These are phyloP conservation scores for Rugosomyces carneus DNA, from an alignment of 1,284 basidiomycete genomes.

Conservation along the genomic window DNA sequence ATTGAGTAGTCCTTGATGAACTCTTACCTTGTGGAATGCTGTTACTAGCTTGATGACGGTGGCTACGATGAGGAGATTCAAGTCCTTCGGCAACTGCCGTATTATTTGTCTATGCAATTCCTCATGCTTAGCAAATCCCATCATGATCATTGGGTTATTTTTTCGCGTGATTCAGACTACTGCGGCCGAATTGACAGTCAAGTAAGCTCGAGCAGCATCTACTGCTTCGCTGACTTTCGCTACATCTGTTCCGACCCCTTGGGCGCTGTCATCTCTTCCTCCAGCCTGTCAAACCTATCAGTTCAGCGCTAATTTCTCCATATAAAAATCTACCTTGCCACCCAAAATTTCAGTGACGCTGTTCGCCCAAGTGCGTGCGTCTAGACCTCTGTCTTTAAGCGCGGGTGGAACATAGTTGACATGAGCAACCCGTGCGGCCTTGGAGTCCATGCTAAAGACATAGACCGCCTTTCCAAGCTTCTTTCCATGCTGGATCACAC, in stretches of 20 bases:
- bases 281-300: slow-evolving; percentile 56
- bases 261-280: slow-evolving; percentile 85
- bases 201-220: slow-evolving; percentile 45
- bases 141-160: too few relatives aligned
- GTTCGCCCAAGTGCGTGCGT: slow-evolving; percentile 82
- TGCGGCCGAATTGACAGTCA: slow-evolving; percentile 17
- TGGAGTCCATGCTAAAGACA: slow-evolving; percentile 76
- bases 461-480: slow-evolving; percentile 83
- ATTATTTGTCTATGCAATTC: neutral
- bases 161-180: too few relatives aligned
- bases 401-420: slow-evolving; percentile 77
- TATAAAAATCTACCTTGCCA: slow-evolving; percentile 63
- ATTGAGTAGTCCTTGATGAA: neutral
- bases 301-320: neutral
- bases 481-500: slow-evolving; percentile 70
- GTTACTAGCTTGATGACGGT: slow-evolving; percentile 1
- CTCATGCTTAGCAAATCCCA: too few relatives aligned
- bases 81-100: slow-evolving; percentile 15
- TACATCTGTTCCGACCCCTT: slow-evolving; percentile 75
- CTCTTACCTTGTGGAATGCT: slow-evolving; percentile 2
- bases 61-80: neutral
- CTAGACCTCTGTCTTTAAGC: slow-evolving; percentile 59
- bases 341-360: slow-evolving; percentile 74
- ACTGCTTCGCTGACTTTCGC: slow-evolving; percentile 70
- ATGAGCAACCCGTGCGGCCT: slow-evolving; percentile 78